A percentile compares a stretch with the other conserved stretches of the same genome.
Evolutionary conservation across 352 stramenopile species (phyloP).

Genomic region (Globisporangium radiosum): DNA sequence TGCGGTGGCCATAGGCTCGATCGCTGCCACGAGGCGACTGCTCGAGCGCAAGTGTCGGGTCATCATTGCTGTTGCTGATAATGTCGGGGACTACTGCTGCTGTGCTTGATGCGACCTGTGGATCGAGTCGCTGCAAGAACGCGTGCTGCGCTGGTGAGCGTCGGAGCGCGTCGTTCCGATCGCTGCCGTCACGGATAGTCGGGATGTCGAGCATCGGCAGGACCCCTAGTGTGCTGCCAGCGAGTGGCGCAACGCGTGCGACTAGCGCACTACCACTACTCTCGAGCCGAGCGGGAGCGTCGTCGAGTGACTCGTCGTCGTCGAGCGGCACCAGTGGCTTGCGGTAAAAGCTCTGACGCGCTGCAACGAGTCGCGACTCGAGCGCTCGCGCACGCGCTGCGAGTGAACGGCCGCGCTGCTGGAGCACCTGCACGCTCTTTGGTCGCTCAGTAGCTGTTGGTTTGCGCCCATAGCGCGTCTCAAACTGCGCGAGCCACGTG

Average conservation of each 20-base stretch:
- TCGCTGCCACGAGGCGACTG: neutral
- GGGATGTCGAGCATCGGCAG: constrained; percentile 13
- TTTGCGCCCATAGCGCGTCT: constrained; percentile 46
- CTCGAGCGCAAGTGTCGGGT: too few species aligned
- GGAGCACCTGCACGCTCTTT: constrained; percentile 24
- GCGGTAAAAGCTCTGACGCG: constrained; percentile 25
- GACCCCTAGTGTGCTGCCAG: constrained; percentile 3
- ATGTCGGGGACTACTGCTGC: neutral
- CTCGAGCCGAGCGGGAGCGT: too few species aligned
- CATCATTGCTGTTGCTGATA: neutral
- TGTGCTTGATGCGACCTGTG: neutral
- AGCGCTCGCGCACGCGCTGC: constrained; percentile 35
- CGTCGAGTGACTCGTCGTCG: constrained; percentile 4
- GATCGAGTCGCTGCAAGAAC: constrained; percentile 38
- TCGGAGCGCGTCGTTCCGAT: constrained; percentile 5
- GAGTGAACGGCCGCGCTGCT: constrained; percentile 27
- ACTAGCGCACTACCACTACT: too few species aligned
- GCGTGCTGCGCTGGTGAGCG: constrained; percentile 61
- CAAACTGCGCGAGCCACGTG: constrained; percentile 44
- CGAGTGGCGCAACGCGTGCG: neutral
- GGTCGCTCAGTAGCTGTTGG: constrained; percentile 27
- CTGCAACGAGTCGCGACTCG: constrained; percentile 18
- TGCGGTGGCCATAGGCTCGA: constrained; percentile 12
- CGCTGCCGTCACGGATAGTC: neutral
- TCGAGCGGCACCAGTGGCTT: constrained; percentile 1